Base-by-base conservation (phyloP, 2,329 filamentous ascomycete genomes). In the Fusarium sp. region DNA sequence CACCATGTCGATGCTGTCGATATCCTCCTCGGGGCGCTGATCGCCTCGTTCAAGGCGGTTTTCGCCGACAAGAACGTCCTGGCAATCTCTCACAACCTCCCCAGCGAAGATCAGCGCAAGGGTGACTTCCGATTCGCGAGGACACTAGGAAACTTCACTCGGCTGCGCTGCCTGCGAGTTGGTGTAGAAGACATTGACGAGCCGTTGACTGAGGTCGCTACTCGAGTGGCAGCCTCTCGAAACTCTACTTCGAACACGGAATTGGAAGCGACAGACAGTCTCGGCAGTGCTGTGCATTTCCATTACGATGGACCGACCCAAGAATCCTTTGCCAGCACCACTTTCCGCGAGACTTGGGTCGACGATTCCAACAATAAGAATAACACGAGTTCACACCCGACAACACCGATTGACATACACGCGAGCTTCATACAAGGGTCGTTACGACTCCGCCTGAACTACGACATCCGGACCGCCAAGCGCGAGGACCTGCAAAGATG, bases 51-150 rank as follows among this genome's bases (percentile, higher is more conserved):
- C 36, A 51, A 51, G 48, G 48, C 48, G 48, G 22, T 51, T 51
- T 51, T 51, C 34, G 36, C 48, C 48, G 48, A 51, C 48, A 51
- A 51, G 48, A 51, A 51, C 48, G 48, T 51, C 48, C 48, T 51
- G 36, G 36, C 48, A 51, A 51, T 51, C 34, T 51, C 48, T 17
- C 48, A 51, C 48, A 51, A 51, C 34, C 48, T 51, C 36, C 48
- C 48, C 48, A 40, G 48, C 36, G 48, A 51, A 51, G 48, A 51
- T 31, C 48, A 51, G 24, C 48, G 48, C 36, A 51, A 51, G 36
- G 36, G 48, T 51, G 48, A 51, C 48, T 51, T 51, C 36, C 48
- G 48, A 51, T 51, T 51, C 36, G 48, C 48, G 36, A 51, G 48
- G 48, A 51, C 48, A 51, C 48, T 51, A 40, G 48, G 48, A 40